Evolutionary conservation across 2,329 filamentous ascomycete genomes (phyloP).

Genomic region (Penicillium verrucosum): DNA sequence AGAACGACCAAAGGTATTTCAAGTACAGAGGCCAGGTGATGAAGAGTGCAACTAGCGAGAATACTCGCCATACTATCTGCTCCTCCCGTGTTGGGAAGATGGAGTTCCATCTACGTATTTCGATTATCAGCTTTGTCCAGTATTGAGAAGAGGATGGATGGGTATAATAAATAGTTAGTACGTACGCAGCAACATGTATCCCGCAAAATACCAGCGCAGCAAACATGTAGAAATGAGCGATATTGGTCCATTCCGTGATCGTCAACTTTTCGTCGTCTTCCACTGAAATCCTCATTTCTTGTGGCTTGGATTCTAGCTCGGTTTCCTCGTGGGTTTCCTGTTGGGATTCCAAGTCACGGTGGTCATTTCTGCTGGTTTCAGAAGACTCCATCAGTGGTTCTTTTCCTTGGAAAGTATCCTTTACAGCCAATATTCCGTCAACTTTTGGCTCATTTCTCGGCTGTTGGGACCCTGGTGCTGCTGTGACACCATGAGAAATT

Average conservation of each 20-base stretch:
- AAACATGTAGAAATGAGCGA: slow-evolving; percentile 3
- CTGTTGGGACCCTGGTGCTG: background rate
- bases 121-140: background rate
- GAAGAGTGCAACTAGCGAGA: slow-evolving; percentile 1
- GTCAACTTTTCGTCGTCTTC: background rate
- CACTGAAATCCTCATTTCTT: background rate
- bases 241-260: background rate
- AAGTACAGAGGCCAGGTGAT: background rate
- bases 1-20: background rate
- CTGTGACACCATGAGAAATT: background rate
- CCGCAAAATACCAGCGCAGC: background rate
- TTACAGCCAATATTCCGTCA: background rate
- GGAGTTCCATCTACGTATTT: slow-evolving; percentile 4
- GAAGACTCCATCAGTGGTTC: too few relatives aligned
- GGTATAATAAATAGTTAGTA: background rate
- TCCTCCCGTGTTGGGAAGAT: slow-evolving; percentile 1
- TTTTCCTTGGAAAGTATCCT: background rate
- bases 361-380: background rate
- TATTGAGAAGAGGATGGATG: background rate
- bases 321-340: too few relatives aligned
- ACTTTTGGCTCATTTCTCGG: background rate
- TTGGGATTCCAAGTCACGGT: background rate
- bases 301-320: background rate
- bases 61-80: slow-evolving; percentile 1
- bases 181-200: slow-evolving; percentile 13